Conservation (phyloP, 352 stramenopile species). For the Pythium scleroteichum region DNA sequence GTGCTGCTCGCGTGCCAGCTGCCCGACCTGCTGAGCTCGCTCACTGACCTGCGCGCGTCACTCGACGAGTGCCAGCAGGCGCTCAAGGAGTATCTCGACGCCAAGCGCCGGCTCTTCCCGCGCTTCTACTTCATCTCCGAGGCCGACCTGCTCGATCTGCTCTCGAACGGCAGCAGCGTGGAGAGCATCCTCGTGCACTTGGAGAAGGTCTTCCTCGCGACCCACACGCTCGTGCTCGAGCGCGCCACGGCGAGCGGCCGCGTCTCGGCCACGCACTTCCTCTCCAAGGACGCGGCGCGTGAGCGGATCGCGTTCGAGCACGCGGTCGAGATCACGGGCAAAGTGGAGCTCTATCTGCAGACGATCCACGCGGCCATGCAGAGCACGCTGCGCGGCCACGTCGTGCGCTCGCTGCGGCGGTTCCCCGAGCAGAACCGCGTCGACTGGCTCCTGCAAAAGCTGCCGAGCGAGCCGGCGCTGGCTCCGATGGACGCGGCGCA, state of each 20-base stretch:
- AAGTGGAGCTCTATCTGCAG: conserved; percentile 96
- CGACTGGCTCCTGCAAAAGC: conserved; percentile 92
- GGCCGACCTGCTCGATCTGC: conserved; percentile 92
- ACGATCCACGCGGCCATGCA: conserved; percentile 91
- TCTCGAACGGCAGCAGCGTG: conserved; percentile 91
- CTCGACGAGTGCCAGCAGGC: conserved; percentile 94
- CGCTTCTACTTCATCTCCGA: conserved; percentile 97
- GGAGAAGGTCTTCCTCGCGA: conserved; percentile 87
- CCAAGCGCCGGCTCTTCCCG: conserved; percentile 90
- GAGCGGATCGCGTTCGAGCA: conserved; percentile 91
- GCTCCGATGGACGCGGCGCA: conserved; percentile 89
- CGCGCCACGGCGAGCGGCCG: conserved; percentile 32
- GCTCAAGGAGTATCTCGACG: conserved; percentile 94
- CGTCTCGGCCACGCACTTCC: conserved; percentile 82
- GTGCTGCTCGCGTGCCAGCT: conserved; percentile 79
- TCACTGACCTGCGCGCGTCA: conserved; percentile 74
- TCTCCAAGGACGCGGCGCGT: conserved; percentile 88
- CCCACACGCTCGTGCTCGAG: conserved; percentile 63
- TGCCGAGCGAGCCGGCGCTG: conserved; percentile 28
- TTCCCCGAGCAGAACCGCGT: conserved; percentile 90
- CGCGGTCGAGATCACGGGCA: conserved; percentile 87
- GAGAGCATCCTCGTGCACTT: conserved; percentile 90
- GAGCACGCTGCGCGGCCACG: conserved; percentile 84
- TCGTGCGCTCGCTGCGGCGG: conserved; percentile 82
- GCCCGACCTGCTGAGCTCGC: conserved; percentile 65